Conservation (phyloP, 2,329 filamentous ascomycete species). For the Xylariaceae sp. region DNA sequence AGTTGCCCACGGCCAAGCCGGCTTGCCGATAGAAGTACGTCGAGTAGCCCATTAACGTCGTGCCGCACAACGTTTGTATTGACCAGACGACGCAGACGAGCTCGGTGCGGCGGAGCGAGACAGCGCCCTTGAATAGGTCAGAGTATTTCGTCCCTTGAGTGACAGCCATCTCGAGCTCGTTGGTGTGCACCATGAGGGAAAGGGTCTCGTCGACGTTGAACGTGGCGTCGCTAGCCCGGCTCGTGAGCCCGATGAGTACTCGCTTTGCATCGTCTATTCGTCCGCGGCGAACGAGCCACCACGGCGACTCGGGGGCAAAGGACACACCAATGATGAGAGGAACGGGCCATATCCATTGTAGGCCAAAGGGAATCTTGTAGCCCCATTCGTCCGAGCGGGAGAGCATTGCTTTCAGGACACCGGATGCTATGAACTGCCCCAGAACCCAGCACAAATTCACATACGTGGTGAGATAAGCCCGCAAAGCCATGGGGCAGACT, state of each 20-base stretch:
- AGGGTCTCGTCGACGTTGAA: constrained; percentile 34
- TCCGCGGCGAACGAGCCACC: constrained; percentile 32
- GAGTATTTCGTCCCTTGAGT: constrained; percentile 32
- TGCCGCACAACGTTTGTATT: constrained; percentile 20
- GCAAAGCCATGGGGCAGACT: constrained; percentile 35
- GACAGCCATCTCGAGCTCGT: constrained; percentile 33
- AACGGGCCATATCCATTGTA: constrained; percentile 41
- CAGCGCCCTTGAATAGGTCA: constrained; percentile 37
- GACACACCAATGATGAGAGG: constrained; percentile 31
- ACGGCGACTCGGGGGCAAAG: constrained; percentile 29
- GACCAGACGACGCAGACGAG: constrained; percentile 28
- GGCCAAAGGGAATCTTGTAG: constrained; percentile 37
- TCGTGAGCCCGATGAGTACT: constrained; percentile 27
- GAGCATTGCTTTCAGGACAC: constrained; percentile 35
- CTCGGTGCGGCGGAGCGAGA: constrained; percentile 34
- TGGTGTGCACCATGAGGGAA: constrained; percentile 40
- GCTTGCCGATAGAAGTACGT: constrained; percentile 32
- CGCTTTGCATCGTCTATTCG: constrained; percentile 30
- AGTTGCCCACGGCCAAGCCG: constrained; percentile 20
- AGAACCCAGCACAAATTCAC: constrained; percentile 42
- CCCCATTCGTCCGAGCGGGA: constrained; percentile 33
- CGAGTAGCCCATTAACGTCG: constrained; percentile 26
- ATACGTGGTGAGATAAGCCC: constrained; percentile 37
- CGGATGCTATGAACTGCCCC: constrained; percentile 38
- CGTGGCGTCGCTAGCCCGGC: constrained; percentile 14